Conservation (phyloP, 75 land plant genomes). For the Pinus albicaulis region DNA sequence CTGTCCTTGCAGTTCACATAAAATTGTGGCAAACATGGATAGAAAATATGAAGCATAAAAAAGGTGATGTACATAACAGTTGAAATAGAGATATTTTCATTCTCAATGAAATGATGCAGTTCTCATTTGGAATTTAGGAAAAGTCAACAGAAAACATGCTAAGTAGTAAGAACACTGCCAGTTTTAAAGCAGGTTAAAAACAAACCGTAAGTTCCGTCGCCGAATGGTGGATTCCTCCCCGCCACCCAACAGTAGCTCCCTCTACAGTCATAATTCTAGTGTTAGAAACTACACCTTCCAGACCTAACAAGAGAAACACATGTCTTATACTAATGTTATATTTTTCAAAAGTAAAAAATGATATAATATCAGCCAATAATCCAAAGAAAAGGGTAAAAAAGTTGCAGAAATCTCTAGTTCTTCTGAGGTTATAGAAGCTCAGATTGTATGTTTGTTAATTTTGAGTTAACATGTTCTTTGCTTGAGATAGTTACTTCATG, state of each 20-base stretch:
- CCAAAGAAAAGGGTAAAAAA: background rate
- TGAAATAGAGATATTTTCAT: background rate
- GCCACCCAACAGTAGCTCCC: slow-evolving; percentile 78
- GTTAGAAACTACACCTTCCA: background rate
- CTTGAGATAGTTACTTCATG: too few relatives aligned
- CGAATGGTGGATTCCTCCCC: slow-evolving; percentile 90
- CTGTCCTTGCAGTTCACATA: background rate
- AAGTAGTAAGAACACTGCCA: background rate
- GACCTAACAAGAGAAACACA: background rate
- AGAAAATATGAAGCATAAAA: background rate
- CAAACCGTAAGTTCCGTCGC: slow-evolving; percentile 86
- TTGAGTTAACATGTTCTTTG: too few relatives aligned
- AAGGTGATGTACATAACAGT: background rate
- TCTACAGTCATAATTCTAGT: slow-evolving; percentile 29
- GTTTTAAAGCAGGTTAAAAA: background rate
- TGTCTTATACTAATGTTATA: too few relatives aligned
- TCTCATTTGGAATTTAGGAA: background rate
- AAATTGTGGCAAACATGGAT: background rate
- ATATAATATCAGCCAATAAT: background rate
- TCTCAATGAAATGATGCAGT: background rate
- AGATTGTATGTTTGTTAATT: too few relatives aligned
- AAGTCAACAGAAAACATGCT: slow-evolving; percentile 1
- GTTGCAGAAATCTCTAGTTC: background rate
- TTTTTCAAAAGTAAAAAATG: too few relatives aligned
- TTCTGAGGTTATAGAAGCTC: background rate